Percentiles rank a stretch among this genome's conserved stretches.
Conservation (phyloP, 495 filamentous ascomycete genomes). For the Tuber indicum region DNA sequence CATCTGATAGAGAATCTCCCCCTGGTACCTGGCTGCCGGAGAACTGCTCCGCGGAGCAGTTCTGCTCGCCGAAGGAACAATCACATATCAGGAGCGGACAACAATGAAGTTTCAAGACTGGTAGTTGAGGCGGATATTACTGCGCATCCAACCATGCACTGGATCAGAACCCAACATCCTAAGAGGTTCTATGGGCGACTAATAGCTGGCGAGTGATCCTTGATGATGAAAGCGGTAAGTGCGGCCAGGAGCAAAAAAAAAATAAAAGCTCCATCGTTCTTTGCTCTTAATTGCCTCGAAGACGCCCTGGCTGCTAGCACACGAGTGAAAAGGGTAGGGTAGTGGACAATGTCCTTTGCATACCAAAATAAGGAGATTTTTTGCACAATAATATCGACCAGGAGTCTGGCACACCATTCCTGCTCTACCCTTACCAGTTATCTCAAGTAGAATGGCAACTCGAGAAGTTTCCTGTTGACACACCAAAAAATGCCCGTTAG, state of each 20-base stretch:
- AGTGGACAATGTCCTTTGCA: no score
- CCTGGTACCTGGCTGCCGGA: neutral
- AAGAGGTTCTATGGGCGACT: neutral
- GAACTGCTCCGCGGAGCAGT: neutral
- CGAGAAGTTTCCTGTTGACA: no score
- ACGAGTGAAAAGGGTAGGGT: no score
- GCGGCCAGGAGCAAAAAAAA: neutral
- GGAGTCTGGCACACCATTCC: no score
- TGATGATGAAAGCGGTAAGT: neutral
- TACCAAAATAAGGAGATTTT: no score
- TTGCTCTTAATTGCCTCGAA: no score
- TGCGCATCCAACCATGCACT: neutral
- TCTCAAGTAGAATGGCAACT: no score
- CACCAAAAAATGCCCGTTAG: no score
- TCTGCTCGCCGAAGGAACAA: neutral
- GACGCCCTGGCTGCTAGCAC: no score
- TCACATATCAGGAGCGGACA: neutral
- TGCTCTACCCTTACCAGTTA: no score
- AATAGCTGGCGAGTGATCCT: neutral
- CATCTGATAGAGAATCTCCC: neutral
- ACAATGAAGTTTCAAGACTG: neutral
- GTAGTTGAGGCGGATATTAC: neutral
- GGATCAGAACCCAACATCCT: neutral
- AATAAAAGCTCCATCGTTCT: neutral
- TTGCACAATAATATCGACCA: no score